Evolutionary conservation across 306 rosid genomes (phyloP), one percentile per base, ranked within the genome.

Genomic region (Cicer pinnatifidum): DNA sequence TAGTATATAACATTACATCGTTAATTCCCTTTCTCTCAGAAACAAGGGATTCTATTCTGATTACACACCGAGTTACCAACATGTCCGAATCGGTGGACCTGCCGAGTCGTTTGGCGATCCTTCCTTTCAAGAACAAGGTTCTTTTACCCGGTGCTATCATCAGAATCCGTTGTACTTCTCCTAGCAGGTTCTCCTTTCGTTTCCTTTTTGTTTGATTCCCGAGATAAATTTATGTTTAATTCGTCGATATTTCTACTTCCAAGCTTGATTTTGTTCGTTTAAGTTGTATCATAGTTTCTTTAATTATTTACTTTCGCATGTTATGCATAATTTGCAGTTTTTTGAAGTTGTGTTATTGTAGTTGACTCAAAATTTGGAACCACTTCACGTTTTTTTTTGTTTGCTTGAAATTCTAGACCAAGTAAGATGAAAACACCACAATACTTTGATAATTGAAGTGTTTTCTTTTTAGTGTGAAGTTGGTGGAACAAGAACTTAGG

Each of bases 401-500:
- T 52, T 52, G 11, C 16, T 35, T 59, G 7, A n/a, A 33, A 33
- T 60, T 60, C 9, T 12, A 33, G 9, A 12, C 46, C 16, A 13
- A 39, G 8, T 15, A 38, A 60, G 19, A 60, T 51, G 46, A n/a
- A 20, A 35, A 35, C 37, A 60, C 45, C 13, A 3, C 9, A 13
- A n/a, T 12, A 61, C 3, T 60, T 60, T 60, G 43, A 35, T 12
- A 1, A 51, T 7, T 51, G 16, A 51, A 60, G 69, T 63, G 7
- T 39, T 63, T 13, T 40, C 5, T 11, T 40, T 63, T 15, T 39
- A 95, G 99, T 81, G 99, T 95, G 74, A 95, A 91, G 77, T 80
- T 95, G 89, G 99, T 95, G 86, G 99, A 95, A 82, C 97, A 95
- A 85, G 97, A 95, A 81, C 88, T 95, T 23, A 91, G 99, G 99